Conservation (phyloP, 495 filamentous ascomycete species). For the Aspergillus cavernicola region DNA sequence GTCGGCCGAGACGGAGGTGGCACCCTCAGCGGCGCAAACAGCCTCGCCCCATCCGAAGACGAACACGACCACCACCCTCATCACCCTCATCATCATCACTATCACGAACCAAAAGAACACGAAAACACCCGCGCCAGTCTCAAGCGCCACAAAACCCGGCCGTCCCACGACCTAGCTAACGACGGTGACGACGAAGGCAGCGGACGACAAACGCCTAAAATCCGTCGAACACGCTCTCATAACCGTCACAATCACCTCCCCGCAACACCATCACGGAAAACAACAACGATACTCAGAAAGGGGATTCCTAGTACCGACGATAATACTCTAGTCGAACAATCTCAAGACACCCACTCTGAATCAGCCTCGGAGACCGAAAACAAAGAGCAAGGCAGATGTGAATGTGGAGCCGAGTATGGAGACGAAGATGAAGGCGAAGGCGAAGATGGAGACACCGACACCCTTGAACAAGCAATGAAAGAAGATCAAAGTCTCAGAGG, state of each 20-base stretch:
- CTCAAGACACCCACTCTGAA: too few species aligned
- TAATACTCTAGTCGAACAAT: slow-evolving; percentile 9
- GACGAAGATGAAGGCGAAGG: neutral
- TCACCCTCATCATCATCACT: slow-evolving; percentile 13
- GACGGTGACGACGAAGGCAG: slow-evolving; percentile 53
- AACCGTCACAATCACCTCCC: slow-evolving; percentile 20
- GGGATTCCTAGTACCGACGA: slow-evolving; percentile 3
- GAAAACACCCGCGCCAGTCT: slow-evolving; percentile 2
- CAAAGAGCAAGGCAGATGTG: neutral
- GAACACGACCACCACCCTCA: slow-evolving; percentile 25
- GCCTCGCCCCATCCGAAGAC: slow-evolving; percentile 39
- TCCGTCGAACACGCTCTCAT: slow-evolving; percentile 19
- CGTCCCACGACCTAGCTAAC: slow-evolving; percentile 38
- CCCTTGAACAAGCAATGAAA: neutral
- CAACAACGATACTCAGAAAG: slow-evolving; percentile 4
- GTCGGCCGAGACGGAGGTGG: slow-evolving; percentile 45
- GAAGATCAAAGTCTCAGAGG: slow-evolving; percentile 38
- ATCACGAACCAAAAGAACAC: slow-evolving; percentile 7
- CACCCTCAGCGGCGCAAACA: slow-evolving; percentile 41
- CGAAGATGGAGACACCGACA: neutral
- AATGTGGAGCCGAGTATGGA: neutral
- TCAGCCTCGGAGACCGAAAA: too few species aligned
- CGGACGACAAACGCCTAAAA: slow-evolving; percentile 24
- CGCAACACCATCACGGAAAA: neutral
- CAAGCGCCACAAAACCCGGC: slow-evolving; percentile 16